phyloP scores from a whole-genome alignment of 129 eudicot species.

The Escallonia herrerae region DNA sequence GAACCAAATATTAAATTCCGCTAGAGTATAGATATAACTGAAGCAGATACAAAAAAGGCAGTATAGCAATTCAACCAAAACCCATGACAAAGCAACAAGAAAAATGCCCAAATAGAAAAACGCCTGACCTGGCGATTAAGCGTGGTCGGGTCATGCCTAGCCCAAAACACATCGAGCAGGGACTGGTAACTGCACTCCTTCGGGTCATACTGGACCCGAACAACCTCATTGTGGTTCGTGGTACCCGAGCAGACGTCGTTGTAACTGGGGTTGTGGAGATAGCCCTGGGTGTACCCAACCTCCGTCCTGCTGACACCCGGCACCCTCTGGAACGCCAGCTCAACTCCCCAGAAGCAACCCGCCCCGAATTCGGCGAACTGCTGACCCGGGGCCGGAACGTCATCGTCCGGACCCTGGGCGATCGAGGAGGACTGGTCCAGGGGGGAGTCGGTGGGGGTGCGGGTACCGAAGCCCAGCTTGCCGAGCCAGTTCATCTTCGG shows the following conservation, averaged over 20 bases:
- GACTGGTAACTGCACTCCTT: constrained; percentile 43
- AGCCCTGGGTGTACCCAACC: constrained; percentile 73
- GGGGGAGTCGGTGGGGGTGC: constrained; percentile 37
- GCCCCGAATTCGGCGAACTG: constrained; percentile 84
- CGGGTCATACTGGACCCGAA: constrained; percentile 79
- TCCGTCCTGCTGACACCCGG: constrained; percentile 80
- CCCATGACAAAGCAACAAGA: neutral
- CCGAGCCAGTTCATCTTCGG: constrained; percentile 63
- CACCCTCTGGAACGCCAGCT: constrained; percentile 78
- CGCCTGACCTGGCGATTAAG: constrained; percentile 70
- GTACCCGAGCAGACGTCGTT: constrained; percentile 71
- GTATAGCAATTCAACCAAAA: neutral
- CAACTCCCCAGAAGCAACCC: constrained; percentile 92
- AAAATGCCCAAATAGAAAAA: neutral
- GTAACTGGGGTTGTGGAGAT: constrained; percentile 56
- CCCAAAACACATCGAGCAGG: constrained; percentile 72
- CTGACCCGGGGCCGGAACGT: constrained; percentile 65
- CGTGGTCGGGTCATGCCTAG: constrained; percentile 85
- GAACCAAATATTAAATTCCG: neutral
- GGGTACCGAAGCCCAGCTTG: constrained; percentile 52
- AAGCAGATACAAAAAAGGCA: too few relatives aligned
- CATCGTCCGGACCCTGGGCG: constrained; percentile 72
- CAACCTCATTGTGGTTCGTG: constrained; percentile 73
- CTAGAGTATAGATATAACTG: too few relatives aligned
- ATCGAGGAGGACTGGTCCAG: constrained; percentile 36